Evolutionary conservation across 2,329 filamentous ascomycete species (phyloP).

Genomic region (Ceratocystis huliohia): DNA sequence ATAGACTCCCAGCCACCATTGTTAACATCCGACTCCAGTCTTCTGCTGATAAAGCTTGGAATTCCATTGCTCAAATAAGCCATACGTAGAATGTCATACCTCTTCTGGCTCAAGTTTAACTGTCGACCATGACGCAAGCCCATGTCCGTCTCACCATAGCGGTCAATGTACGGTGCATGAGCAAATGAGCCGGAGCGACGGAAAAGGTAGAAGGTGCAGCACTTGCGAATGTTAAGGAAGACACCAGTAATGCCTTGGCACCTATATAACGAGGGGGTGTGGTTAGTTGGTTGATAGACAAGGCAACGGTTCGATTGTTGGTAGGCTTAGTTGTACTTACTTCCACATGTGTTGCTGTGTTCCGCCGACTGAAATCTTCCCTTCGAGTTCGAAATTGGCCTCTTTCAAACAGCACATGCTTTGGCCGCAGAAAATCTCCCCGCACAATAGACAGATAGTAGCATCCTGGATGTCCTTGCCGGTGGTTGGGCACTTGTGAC

Average conservation of each 20-base stretch:
- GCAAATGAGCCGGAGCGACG: constrained; percentile 70
- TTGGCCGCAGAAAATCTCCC: constrained; percentile 93
- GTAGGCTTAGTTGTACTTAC: constrained; percentile 38
- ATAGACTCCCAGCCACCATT: constrained; percentile 95
- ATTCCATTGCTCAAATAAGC: constrained; percentile 80
- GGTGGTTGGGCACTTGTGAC: constrained; percentile 70
- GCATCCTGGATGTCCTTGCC: constrained; percentile 87
- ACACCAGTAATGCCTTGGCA: constrained; percentile 85
- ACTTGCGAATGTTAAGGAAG: constrained; percentile 95
- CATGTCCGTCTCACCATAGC: constrained; percentile 90
- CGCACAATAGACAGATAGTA: constrained; percentile 85
- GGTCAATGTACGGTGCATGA: constrained; percentile 84
- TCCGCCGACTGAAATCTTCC: constrained; percentile 52
- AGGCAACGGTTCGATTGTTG: not conserved
- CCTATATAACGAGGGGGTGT: constrained; percentile 33
- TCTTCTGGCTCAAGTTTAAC: constrained; percentile 81
- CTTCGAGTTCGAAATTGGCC: constrained; percentile 34
- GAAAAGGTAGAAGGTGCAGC: constrained; percentile 79
- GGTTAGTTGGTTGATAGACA: constrained; percentile 8
- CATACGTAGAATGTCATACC: constrained; percentile 78
- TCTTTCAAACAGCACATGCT: constrained; percentile 75
- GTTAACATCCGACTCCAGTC: constrained; percentile 89
- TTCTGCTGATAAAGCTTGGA: constrained; percentile 77
- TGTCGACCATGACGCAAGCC: constrained; percentile 78
- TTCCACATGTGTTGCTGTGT: constrained; percentile 81